Base-by-base conservation (phyloP, 208 protist genomes). In the Trypanosoma avium region DNA sequence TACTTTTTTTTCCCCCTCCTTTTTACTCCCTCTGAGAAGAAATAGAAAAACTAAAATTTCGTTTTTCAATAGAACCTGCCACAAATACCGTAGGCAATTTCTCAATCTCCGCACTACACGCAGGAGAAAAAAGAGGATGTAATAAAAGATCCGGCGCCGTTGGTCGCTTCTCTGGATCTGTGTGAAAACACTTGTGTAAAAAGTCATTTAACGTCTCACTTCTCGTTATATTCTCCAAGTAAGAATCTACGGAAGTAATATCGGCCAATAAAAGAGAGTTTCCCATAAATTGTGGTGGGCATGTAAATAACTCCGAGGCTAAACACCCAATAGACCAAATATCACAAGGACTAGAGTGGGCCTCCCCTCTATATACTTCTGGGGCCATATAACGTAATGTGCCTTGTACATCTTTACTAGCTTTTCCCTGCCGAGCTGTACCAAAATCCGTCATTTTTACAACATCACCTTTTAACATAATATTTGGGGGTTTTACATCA, bases 361-460 rank as follows among this genome's bases (percentile, higher is more conserved):
- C 61, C 57, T 92, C 60, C 15, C 84, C 88, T 33, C 81, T 85
- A 74, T 94, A 94, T 17, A 96, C 86, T 69, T 97, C 90, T 36
- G 93, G 93, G 19, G 93, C 91, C 89, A 97, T 97, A 75, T 97
- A 97, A 0, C 89, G 88, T 22, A 93, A 86, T n/a, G 93, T 97
- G n/a, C 93, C 93, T 24, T 80, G 67, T 45, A 93, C 87, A 62
- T 89, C 86, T 61, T 84, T 88, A 24, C 64, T 81, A 30, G 79
- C 77, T 19, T 80, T 73, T 8, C 92, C 69, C 50, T 93, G 70
- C 3, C 89, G 72, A 1, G 90, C 86, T 13, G 88, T 95, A 45
- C 98, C 98, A 75, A 99, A 99, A 73, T 99, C 98, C n/a, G 97
- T 97, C 45, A 99, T 79, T 74, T 99, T 99, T 19, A 99, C 74